Evolutionary conservation across 1,284 basidiomycete genomes (phyloP).

Genomic region (Sanghuangporus sanghuang): DNA sequence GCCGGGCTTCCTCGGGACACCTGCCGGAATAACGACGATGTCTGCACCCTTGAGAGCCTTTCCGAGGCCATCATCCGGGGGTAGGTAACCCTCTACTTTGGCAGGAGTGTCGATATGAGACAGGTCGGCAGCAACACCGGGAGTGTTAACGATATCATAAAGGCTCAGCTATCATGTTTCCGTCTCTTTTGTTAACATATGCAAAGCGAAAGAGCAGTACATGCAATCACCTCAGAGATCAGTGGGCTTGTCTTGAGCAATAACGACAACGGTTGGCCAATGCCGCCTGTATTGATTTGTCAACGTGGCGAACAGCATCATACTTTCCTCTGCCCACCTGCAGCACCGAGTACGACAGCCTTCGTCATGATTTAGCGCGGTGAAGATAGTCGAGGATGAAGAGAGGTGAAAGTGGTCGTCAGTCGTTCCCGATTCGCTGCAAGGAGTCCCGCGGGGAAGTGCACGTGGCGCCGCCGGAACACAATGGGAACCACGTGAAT

Average conservation of each 20-base stretch:
- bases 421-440: not conserved
- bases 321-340: constrained; percentile 46
- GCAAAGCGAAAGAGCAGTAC: not conserved
- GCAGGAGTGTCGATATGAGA: constrained; percentile 83
- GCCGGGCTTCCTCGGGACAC: constrained; percentile 94
- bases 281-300: constrained; percentile 55
- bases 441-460: not conserved
- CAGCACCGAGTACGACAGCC: constrained; percentile 90
- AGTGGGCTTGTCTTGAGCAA: constrained; percentile 83
- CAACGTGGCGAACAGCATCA: not conserved
- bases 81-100: constrained; percentile 73
- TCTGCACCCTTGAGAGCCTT: constrained; percentile 83
- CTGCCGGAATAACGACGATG: constrained; percentile 94
- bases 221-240: constrained; percentile 60
- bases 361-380: constrained; percentile 63
- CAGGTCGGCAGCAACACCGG: constrained; percentile 93
- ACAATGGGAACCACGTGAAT: too few relatives aligned
- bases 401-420: not conserved
- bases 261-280: constrained; percentile 90
- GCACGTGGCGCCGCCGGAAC: not conserved
- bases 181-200: not conserved
- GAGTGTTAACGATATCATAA: constrained; percentile 96
- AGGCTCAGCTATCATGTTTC: constrained; percentile 58
- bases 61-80: constrained; percentile 75
- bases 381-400: constrained; percentile 3